Percentiles rank a stretch among this genome's conserved stretches.
Conservation (phyloP, 2,329 filamentous ascomycete species). For the Aspergillaceae sp. region DNA sequence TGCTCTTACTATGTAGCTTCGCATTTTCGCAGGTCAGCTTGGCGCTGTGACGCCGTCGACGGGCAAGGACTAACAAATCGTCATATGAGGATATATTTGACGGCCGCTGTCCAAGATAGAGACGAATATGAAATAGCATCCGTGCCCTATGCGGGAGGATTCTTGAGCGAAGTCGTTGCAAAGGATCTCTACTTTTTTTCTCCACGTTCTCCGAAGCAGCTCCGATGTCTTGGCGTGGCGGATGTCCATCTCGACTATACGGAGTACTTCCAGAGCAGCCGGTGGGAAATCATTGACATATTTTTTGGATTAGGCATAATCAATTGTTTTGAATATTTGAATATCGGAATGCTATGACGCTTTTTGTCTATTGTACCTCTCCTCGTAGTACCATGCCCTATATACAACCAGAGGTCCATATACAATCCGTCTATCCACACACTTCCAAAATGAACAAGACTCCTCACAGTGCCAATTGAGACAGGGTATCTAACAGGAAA, state of each 20-base stretch:
- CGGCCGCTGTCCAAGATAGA: neutral
- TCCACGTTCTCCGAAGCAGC: neutral
- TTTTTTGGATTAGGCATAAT: too few relatives aligned
- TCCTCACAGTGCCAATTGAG: neutral
- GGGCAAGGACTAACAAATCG: neutral
- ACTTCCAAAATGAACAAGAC: neutral
- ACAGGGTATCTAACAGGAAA: constrained; percentile 1
- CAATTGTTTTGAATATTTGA: too few relatives aligned
- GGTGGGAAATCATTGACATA: too few relatives aligned
- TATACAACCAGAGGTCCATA: neutral
- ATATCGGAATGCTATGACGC: too few relatives aligned
- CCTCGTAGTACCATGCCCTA: too few relatives aligned
- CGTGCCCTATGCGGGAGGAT: neutral
- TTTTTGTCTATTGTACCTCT: too few relatives aligned
- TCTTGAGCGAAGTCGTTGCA: neutral
- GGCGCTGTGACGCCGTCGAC: neutral
- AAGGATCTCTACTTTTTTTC: neutral
- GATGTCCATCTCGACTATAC: too few relatives aligned
- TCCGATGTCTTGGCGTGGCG: neutral
- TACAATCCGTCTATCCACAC: constrained; percentile 5
- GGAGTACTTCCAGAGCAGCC: too few relatives aligned
- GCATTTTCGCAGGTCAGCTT: neutral
- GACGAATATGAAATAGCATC: neutral
- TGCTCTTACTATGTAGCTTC: neutral
- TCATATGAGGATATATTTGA: neutral